Evolutionary conservation across 352 stramenopile species (phyloP).

Genomic region (Globisporangium lucens): DNA sequence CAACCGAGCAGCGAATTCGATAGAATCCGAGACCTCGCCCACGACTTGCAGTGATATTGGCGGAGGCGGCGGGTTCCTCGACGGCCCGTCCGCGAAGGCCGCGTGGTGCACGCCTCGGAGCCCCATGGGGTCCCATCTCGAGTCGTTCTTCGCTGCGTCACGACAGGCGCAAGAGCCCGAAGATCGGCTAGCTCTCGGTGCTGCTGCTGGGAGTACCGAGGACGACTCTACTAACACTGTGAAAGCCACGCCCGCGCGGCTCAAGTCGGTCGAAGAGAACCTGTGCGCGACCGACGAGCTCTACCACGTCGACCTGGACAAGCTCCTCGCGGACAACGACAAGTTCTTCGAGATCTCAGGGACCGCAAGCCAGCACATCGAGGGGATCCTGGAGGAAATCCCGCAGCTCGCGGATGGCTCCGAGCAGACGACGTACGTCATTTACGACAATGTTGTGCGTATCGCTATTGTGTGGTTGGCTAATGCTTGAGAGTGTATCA

Average conservation of each 20-base stretch:
- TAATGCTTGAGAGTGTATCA: too few species aligned
- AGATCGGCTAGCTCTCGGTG: not conserved
- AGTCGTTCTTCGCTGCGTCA: conserved; percentile 33
- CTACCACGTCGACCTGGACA: conserved; percentile 51
- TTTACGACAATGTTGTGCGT: not conserved
- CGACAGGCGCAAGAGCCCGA: not conserved
- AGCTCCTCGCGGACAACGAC: conserved; percentile 35
- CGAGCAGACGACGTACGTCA: conserved; percentile 38
- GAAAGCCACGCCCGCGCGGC: conserved; percentile 28
- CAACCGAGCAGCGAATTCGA: conserved; percentile 11
- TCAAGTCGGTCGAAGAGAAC: conserved; percentile 44
- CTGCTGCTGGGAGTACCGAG: not conserved
- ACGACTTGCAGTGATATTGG: conserved; percentile 29
- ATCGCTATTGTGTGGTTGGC: not conserved
- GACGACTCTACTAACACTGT: not conserved
- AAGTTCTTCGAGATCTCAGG: conserved; percentile 64
- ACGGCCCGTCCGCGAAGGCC: conserved; percentile 30
- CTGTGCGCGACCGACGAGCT: conserved; percentile 39
- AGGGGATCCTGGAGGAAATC: conserved; percentile 46
- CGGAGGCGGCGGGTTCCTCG: not conserved
- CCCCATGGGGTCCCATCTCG: conserved; percentile 26
- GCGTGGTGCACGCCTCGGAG: conserved; percentile 63
- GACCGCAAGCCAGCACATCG: conserved; percentile 50
- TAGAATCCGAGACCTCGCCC: conserved; percentile 27
- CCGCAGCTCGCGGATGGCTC: conserved; percentile 30